Conservation (phyloP, 495 filamentous ascomycete species). For the Penicillium coffeae region DNA sequence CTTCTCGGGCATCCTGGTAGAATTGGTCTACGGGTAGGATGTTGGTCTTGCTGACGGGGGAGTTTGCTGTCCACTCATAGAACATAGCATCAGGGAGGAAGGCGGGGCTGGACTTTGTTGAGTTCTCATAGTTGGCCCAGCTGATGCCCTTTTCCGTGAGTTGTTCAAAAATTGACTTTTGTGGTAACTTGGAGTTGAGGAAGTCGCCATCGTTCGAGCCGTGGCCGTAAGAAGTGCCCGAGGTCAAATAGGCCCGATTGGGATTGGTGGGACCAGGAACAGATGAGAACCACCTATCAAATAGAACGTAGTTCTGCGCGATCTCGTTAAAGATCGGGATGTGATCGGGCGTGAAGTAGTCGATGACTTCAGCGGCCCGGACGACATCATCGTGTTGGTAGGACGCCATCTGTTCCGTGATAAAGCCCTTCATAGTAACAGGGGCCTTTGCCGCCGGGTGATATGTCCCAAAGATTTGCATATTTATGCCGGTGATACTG, state of each 20-base stretch:
- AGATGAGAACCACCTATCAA: conserved; percentile 47
- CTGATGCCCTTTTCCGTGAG: conserved; percentile 37
- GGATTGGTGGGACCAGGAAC: conserved; percentile 49
- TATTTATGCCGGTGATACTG: conserved; percentile 45
- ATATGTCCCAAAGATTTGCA: conserved; percentile 45
- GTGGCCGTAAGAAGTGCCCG: conserved; percentile 48
- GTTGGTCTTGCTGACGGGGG: conserved; percentile 27
- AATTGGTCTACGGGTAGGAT: conserved; percentile 33
- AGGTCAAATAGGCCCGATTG: conserved; percentile 46
- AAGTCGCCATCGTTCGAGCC: conserved; percentile 44
- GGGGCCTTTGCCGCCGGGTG: conserved; percentile 28
- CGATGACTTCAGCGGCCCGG: conserved; percentile 43
- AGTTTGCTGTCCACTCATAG: conserved; percentile 39
- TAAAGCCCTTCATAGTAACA: conserved; percentile 39
- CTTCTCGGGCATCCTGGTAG: conserved; percentile 35
- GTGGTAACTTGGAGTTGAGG: conserved; percentile 37
- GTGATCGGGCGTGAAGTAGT: conserved; percentile 46
- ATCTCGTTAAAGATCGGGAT: conserved; percentile 43
- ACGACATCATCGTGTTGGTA: conserved; percentile 21
- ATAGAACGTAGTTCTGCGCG: conserved; percentile 48
- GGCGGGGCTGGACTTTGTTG: conserved; percentile 17
- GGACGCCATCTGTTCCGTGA: conserved; percentile 43
- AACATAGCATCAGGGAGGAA: conserved; percentile 36
- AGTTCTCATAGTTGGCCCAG: conserved; percentile 52
- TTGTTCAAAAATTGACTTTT: conserved; percentile 48